phyloP scores from a whole-genome alignment of 495 filamentous ascomycete species.

The Amniculicola lignicola region DNA sequence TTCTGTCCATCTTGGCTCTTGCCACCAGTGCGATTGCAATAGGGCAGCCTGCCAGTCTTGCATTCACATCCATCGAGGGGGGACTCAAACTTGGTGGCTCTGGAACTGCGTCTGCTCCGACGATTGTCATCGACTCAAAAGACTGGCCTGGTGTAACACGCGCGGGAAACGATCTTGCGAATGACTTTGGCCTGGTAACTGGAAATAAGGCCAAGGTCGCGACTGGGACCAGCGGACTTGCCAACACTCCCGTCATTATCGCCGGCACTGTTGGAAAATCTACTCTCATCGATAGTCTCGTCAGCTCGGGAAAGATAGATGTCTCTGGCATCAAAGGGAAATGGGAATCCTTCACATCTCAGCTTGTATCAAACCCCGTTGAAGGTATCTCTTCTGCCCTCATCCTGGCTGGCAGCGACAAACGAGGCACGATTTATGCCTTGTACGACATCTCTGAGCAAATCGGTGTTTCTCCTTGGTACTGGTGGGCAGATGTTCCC shows the following conservation, averaged over 20 bases:
- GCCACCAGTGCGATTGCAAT: constrained; percentile 10
- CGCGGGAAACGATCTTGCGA: constrained; percentile 26
- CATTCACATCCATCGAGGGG: constrained; percentile 17
- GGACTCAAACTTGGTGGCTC: constrained; percentile 19
- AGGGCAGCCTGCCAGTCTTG: constrained; percentile 19
- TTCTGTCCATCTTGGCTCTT: not conserved
- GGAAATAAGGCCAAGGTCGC: constrained; percentile 28
- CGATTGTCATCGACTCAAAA: constrained; percentile 29
- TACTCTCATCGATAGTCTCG: constrained; percentile 55
- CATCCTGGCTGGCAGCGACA: constrained; percentile 64
- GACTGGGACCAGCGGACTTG: constrained; percentile 6
- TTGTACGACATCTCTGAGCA: constrained; percentile 72
- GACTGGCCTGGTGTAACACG: constrained; percentile 29
- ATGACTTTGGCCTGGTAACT: constrained; percentile 29
- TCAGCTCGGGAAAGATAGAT: constrained; percentile 54
- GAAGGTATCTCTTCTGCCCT: constrained; percentile 56
- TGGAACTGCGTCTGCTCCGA: constrained; percentile 22
- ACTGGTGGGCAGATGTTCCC: constrained; percentile 72
- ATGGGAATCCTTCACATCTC: constrained; percentile 67
- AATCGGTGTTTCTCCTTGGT: constrained; percentile 76
- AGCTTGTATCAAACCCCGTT: constrained; percentile 57
- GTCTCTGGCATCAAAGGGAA: constrained; percentile 53
- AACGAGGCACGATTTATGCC: constrained; percentile 68
- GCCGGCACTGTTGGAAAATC: constrained; percentile 66
- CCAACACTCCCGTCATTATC: constrained; percentile 49